A percentile compares a stretch with the other conserved stretches of the same genome.
Evolutionary conservation across 176 grass and related monocot genomes (phyloP).

Genomic region (Saccharum spontaneum): DNA sequence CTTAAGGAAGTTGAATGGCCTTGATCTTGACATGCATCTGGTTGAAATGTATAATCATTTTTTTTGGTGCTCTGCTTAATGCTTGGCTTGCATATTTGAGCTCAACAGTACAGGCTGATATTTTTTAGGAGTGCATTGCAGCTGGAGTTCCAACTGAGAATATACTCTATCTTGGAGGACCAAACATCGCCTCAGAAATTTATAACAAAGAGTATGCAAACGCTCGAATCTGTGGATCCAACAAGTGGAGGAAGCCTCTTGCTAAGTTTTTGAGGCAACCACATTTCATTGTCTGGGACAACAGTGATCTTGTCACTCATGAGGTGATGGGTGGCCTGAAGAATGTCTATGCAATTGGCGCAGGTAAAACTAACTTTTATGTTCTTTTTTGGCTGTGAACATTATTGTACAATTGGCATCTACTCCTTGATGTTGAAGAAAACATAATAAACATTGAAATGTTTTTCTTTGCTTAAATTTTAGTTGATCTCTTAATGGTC

Average conservation of each 20-base stretch:
- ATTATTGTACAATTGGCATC: not conserved
- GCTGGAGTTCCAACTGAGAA: conserved; percentile 96
- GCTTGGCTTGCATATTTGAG: not conserved
- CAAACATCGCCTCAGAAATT: conserved; percentile 97
- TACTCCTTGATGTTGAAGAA: conserved; percentile 13
- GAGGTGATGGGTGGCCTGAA: conserved; percentile 99
- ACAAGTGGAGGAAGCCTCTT: conserved; percentile 85
- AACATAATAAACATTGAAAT: not conserved
- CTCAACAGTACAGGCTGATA: not conserved
- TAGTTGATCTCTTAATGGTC: not conserved
- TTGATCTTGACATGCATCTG: conserved; percentile 23
- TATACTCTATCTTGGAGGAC: conserved; percentile 96
- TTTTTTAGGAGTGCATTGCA: conserved; percentile 41
- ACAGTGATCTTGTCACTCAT: conserved; percentile 95
- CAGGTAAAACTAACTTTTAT: conserved; percentile 55
- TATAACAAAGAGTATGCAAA: conserved; percentile 99
- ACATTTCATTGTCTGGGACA: conserved; percentile 99
- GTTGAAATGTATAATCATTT: conserved; percentile 5
- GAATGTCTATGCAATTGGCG: conserved; percentile 97
- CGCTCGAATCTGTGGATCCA: conserved; percentile 90
- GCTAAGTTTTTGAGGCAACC: conserved; percentile 91
- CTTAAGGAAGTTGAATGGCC: not conserved
- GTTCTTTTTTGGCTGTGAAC: not conserved
- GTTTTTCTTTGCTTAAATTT: conserved; percentile 7
- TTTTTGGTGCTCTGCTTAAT: conserved; percentile 7